phyloP scores from a whole-genome alignment of 192 early-diverging fungal species.

The Coemansia sp. region DNA sequence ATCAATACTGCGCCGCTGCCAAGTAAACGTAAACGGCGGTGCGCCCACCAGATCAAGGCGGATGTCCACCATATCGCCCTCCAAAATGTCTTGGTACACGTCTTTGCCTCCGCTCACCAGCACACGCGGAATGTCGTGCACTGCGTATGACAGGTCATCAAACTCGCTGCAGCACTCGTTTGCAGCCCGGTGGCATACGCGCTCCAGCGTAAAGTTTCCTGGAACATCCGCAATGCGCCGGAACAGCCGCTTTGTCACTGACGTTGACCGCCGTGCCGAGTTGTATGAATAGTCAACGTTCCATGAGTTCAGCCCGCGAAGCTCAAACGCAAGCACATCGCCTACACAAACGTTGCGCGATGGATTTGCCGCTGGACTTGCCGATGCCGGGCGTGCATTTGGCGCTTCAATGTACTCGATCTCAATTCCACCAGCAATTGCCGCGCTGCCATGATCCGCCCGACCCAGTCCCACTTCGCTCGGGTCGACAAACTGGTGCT shows the following conservation, averaged over 20 bases:
- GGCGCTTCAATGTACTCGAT: conserved; percentile 55
- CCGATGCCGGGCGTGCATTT: conserved; percentile 36
- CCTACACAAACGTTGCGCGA: conserved; percentile 60
- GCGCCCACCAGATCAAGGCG: conserved; percentile 61
- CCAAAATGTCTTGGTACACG: conserved; percentile 65
- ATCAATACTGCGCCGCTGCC: conserved; percentile 46
- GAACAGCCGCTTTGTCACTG: conserved; percentile 57
- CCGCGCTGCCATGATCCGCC: conserved; percentile 10
- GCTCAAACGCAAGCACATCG: conserved; percentile 63
- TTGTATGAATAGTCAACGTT: conserved; percentile 58
- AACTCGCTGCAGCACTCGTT: conserved; percentile 61
- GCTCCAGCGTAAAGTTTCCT: conserved; percentile 58
- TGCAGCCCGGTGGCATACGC: conserved; percentile 61
- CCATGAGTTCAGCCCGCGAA: conserved; percentile 69
- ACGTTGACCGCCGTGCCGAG: conserved; percentile 13
- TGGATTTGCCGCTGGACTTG: conserved; percentile 33
- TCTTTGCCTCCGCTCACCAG: conserved; percentile 66
- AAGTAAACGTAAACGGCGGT: conserved; percentile 70
- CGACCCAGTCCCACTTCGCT: conserved; percentile 24
- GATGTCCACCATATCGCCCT: conserved; percentile 58
- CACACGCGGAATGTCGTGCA: conserved; percentile 60
- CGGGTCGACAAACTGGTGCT: conserved; percentile 37
- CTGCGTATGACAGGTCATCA: conserved; percentile 48
- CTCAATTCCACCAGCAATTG: conserved; percentile 46
- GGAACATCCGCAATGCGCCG: conserved; percentile 59